Evolutionary conservation across 192 early-diverging fungal species (phyloP).

Genomic region (Mycoemilia scoparia): DNA sequence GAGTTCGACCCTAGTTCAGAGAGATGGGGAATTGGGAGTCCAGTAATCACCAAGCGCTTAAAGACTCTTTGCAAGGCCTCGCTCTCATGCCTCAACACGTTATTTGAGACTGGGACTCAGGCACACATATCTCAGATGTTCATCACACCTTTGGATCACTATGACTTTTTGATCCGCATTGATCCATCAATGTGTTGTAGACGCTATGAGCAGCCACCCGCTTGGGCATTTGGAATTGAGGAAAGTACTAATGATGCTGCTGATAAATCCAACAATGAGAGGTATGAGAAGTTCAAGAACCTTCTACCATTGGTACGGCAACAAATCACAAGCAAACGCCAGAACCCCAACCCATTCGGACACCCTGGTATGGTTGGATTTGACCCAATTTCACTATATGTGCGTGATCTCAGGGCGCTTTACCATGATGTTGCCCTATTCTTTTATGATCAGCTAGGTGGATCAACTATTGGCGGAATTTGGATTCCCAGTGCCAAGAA

Average conservation of each 20-base stretch:
- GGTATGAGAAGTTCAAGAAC: constrained; percentile 55
- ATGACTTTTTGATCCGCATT: constrained; percentile 57
- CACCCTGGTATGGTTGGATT: constrained; percentile 47
- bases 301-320: constrained; percentile 14
- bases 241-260: background rate
- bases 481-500: constrained; percentile 12
- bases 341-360: constrained; percentile 26
- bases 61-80: constrained; percentile 47
- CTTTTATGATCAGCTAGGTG: constrained; percentile 25
- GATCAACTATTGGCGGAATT: constrained; percentile 15
- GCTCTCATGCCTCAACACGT: constrained; percentile 27
- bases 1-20: constrained; percentile 14
- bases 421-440: constrained; percentile 13
- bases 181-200: constrained; percentile 30
- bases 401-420: constrained; percentile 42
- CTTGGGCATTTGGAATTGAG: constrained; percentile 14
- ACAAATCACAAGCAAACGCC: constrained; percentile 2
- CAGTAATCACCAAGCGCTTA: constrained; percentile 25
- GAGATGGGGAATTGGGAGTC: constrained; percentile 15
- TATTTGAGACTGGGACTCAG: constrained; percentile 6
- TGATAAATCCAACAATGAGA: constrained; percentile 1
- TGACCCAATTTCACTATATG: constrained; percentile 51
- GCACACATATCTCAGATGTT: constrained; percentile 39
- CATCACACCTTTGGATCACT: constrained; percentile 59
- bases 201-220: constrained; percentile 38